Evolutionary conservation across 441 rosid species (phyloP).

Genomic region (Macaranga tanarius): DNA sequence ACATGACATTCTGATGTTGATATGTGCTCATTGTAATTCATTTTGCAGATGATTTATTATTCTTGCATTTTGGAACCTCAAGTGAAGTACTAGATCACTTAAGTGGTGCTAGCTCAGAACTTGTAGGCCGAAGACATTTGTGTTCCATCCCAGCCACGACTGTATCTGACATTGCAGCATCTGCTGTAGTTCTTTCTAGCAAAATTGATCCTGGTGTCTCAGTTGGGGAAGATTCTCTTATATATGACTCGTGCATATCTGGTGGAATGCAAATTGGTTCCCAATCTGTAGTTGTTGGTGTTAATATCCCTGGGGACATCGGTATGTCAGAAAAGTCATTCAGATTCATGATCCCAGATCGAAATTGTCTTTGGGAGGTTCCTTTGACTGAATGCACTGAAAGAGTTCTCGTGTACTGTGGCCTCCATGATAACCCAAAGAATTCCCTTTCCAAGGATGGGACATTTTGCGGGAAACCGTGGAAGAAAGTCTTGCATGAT

Average conservation of each 20-base stretch:
- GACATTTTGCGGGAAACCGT: constrained; percentile 93
- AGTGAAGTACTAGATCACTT: constrained; percentile 94
- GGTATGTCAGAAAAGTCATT: constrained; percentile 39
- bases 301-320: constrained; percentile 53
- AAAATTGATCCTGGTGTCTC: constrained; percentile 86
- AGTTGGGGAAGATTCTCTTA: constrained; percentile 88
- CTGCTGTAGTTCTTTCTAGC: constrained; percentile 86
- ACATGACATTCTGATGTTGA: constrained; percentile 24
- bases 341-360: constrained; percentile 86
- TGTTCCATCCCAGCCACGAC: constrained; percentile 94
- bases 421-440: constrained; percentile 95
- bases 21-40: constrained; percentile 21
- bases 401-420: constrained; percentile 77
- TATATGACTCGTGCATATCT: constrained; percentile 74
- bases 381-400: constrained; percentile 68
- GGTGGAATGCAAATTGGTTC: constrained; percentile 86
- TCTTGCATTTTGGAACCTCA: constrained; percentile 96
- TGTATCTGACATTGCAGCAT: constrained; percentile 81
- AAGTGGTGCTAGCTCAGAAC: constrained; percentile 69
- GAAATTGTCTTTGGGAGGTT: constrained; percentile 98
- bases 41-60: constrained; percentile 69
- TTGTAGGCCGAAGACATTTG: constrained; percentile 89
- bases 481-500: constrained; percentile 69
- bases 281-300: constrained; percentile 79
- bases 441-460: constrained; percentile 55